phyloP scores from a whole-genome alignment of 2,329 filamentous ascomycete species.

The Zasmidium angulare region DNA sequence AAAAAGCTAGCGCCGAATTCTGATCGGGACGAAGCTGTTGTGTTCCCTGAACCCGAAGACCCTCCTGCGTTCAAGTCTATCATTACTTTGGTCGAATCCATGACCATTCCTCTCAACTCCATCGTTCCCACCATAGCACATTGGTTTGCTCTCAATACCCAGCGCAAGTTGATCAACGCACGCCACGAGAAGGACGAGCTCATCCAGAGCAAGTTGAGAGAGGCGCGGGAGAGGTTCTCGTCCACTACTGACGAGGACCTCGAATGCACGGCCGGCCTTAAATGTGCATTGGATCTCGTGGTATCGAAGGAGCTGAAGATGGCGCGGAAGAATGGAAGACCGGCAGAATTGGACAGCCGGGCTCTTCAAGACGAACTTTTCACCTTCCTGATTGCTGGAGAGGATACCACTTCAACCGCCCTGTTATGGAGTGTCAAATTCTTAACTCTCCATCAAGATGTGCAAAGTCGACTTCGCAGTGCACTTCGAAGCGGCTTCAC shows the following conservation, averaged over 20 bases:
- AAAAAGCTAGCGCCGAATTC: constrained; percentile 6
- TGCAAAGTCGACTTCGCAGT: constrained; percentile 39
- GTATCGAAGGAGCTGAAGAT: constrained; percentile 35
- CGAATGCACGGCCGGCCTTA: constrained; percentile 20
- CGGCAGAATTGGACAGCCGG: constrained; percentile 27
- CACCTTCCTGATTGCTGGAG: constrained; percentile 43
- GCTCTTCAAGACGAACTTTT: constrained; percentile 31
- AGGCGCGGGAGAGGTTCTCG: constrained; percentile 28
- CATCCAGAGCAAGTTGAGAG: constrained; percentile 35
- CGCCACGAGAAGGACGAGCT: constrained; percentile 32
- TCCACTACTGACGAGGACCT: constrained; percentile 30
- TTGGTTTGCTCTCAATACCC: constrained; percentile 21
- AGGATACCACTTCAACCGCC: constrained; percentile 48
- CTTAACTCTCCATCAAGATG: constrained; percentile 36
- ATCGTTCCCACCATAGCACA: constrained; percentile 28
- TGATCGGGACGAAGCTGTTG: constrained; percentile 9
- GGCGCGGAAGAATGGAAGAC: constrained; percentile 37
- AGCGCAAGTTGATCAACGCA: constrained; percentile 12
- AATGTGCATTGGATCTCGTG: constrained; percentile 37
- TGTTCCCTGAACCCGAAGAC: constrained; percentile 21
- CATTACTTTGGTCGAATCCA: constrained; percentile 20
- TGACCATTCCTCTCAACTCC: constrained; percentile 23
- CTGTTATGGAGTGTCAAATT: constrained; percentile 44
- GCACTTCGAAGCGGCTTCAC: constrained; percentile 32
- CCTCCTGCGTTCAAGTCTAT: constrained; percentile 25